Conservation (phyloP, 176 grass and related monocot species). For the Bothriochloa decipiens region DNA sequence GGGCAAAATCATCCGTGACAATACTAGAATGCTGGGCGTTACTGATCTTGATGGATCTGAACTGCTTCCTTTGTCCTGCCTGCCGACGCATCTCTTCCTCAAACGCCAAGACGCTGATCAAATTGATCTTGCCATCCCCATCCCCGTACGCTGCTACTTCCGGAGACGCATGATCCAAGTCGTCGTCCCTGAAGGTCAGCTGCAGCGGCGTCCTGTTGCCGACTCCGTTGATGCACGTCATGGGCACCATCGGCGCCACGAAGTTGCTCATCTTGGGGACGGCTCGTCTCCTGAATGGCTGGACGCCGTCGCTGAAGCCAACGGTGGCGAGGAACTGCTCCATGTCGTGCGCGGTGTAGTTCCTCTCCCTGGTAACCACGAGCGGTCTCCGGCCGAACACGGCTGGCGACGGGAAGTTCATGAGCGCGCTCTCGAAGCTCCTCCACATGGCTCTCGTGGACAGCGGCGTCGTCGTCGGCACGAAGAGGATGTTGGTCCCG, state of each 20-base stretch:
- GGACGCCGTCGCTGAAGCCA: background rate
- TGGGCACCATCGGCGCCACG: background rate
- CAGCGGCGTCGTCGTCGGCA: background rate
- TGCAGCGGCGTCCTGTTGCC: background rate
- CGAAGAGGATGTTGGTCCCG: background rate
- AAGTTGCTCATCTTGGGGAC: background rate
- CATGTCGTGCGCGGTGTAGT: background rate
- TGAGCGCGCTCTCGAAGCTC: background rate
- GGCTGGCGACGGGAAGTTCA: background rate
- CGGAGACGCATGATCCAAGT: background rate
- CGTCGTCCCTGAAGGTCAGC: background rate
- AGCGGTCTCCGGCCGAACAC: background rate
- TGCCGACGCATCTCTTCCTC: background rate
- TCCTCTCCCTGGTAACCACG: background rate
- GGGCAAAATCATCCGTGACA: background rate
- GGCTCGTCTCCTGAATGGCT: background rate
- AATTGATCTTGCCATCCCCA: background rate
- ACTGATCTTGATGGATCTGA: background rate
- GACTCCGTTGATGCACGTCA: conserved; percentile 8
- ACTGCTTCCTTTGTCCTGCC: background rate
- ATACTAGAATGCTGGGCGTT: background rate
- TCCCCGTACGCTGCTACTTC: background rate
- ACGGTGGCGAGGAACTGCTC: background rate
- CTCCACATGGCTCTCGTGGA: background rate
- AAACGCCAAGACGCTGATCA: background rate